Base-by-base conservation (phyloP, 2,329 filamentous ascomycete species). In the Pestalotiopsis sp. region DNA sequence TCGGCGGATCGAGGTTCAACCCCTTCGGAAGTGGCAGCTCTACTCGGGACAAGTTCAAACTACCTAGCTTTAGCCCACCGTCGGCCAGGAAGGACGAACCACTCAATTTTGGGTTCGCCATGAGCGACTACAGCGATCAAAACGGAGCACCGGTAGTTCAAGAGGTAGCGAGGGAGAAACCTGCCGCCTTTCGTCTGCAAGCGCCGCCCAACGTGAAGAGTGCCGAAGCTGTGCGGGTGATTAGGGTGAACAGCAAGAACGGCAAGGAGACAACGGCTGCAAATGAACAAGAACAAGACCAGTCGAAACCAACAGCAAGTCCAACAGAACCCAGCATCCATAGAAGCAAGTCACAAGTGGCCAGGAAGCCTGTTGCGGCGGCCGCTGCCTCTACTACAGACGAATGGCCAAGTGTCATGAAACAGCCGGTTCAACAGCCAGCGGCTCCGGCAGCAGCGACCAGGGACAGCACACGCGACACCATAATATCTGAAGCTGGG, bases 191-290 rank as follows among this genome's bases (percentile, higher is more conserved):
- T 57, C 73, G 76, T 27, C 64, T 78, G 39, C 74, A 78, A 62
- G 76, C 76, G 65, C 71, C 72, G 31, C 71, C 70, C 23, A 74
- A 65, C 36, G n/a, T 78, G 49, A 71, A 71, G 45, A 75, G 72
- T 36, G 76, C 75, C 25, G 76, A 72, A 11, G 73, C 72, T 38
- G 76, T 78, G 17, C 75, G 75, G 17, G 69, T 78, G 38, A 77
- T 78, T 58, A 72, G 75, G 67, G 75, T 78, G 17, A 71, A 73
- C 39, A 77, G 71, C 59, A 68, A 68, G 38, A 77, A 76, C 57
- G 66, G 41, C 31, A 64, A 66, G 20, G 67, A 69, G 45, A 23
- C 2, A 31, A 45, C n/a, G 14, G 23, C 23, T 31, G n/a, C 57
- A 52, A 45, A 39, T 20, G 39, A n/a, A 11, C 12, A 36, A 27